A percentile compares a stretch with the other conserved stretches of the same genome.
These are phyloP conservation scores for Plantago coronopus DNA, from an alignment of 305 asterid species.

Conservation along the genomic window DNA sequence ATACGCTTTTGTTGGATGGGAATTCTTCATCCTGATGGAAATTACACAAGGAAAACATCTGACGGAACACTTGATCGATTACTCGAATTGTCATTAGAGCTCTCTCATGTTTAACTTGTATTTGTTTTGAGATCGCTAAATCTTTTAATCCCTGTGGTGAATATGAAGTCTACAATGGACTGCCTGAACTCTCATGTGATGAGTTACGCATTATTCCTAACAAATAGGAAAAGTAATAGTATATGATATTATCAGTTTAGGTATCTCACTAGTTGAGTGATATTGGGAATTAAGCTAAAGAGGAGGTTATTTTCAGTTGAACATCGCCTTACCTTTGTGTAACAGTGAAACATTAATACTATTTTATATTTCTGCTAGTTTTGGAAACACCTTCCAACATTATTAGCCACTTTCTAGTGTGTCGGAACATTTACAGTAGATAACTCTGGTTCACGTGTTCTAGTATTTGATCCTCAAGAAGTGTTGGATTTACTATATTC, in stretches of 20 bases:
- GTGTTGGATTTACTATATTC: not conserved
- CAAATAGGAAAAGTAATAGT: not conserved
- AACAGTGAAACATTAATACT: no score
- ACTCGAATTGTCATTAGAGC: not conserved
- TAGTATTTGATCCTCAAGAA: not conserved
- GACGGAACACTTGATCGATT: not conserved
- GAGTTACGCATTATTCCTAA: not conserved
- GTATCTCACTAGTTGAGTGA: not conserved
- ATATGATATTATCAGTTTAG: not conserved
- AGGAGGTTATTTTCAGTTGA: no score
- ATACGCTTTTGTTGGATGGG: no score
- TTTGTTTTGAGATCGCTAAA: not conserved
- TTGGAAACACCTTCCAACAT: no score
- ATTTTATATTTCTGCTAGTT: no score
- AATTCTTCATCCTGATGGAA: not conserved
- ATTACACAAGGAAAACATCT: not conserved
- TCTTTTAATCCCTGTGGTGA: not conserved
- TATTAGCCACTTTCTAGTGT: no score
- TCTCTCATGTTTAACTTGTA: not conserved
- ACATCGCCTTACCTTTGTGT: no score
- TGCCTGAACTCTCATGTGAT: not conserved
- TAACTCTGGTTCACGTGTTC: not conserved
- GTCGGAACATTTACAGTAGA: not conserved
- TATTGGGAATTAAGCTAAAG: no score
- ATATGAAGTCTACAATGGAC: not conserved